Conservation (phyloP, 495 filamentous ascomycete genomes). For the Elaphomyces granulatus region DNA sequence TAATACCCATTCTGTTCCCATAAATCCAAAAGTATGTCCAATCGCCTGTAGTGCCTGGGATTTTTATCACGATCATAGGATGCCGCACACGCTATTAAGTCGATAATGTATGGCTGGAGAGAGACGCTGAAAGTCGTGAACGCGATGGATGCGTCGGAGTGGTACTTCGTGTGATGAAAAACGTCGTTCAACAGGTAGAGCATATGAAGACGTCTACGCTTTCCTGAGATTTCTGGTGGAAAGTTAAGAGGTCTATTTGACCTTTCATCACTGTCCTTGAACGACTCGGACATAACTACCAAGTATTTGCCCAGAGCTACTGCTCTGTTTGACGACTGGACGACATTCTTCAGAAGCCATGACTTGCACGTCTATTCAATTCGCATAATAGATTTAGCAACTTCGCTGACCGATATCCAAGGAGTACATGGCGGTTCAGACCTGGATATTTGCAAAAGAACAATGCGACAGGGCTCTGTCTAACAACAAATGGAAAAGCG, state of each 20-base stretch:
- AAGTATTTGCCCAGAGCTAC: conserved; percentile 64
- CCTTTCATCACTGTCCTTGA: conserved; percentile 15
- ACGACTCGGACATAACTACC: conserved; percentile 48
- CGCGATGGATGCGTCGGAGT: conserved; percentile 25
- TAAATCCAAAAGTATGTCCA: conserved; percentile 51
- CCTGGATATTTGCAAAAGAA: conserved; percentile 81
- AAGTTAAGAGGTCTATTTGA: conserved; percentile 4
- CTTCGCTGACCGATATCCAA: conserved; percentile 27
- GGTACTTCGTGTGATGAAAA: conserved; percentile 62
- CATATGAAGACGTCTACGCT: conserved; percentile 58
- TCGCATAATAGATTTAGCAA: conserved; percentile 37
- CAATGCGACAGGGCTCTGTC: conserved; percentile 56
- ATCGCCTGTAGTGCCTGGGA: conserved; percentile 50
- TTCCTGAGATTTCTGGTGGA: conserved; percentile 31
- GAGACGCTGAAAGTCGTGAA: conserved; percentile 42
- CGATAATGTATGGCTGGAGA: conserved; percentile 45
- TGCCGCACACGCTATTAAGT: conserved; percentile 47
- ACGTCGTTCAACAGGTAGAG: conserved; percentile 76
- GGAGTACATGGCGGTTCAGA: conserved; percentile 45
- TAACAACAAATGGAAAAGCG: conserved; percentile 52
- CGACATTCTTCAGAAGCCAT: conserved; percentile 63
- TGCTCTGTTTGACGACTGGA: conserved; percentile 51
- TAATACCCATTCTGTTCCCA: conserved; percentile 65
- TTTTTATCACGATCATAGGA: conserved; percentile 41
- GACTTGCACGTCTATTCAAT: conserved; percentile 71